Percentiles rank a stretch among this genome's conserved stretches.
These are phyloP conservation scores for Citrus sinensis DNA, from an alignment of 345 rosid genomes.

Conservation along the genomic window DVS_A1.0 CM039164.1:19339001-19339500, in stretches of 20 bases:
- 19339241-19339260: no score
- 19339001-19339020: background rate
- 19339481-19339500: no score
- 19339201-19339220: no score
- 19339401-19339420: background rate
- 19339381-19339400: background rate
- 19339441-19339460: no score
- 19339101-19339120: constrained; percentile 17
- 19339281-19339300: background rate
- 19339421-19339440: no score
- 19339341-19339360: constrained; percentile 30
- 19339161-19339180: no score
- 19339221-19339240: background rate
- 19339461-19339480: no score
- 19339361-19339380: constrained; percentile 20
- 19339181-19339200: no score
- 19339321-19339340: constrained; percentile 25
- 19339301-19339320: background rate
- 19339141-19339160: background rate
- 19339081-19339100: constrained; percentile 26
- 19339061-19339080: constrained; percentile 3
- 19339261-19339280: no score
- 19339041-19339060: no score
- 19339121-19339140: constrained; percentile 21
- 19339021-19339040: background rate